Evolutionary conservation across 108 stramenopile genomes (phyloP).

Genomic region (Cyclostephanos tholiformis): DNA sequence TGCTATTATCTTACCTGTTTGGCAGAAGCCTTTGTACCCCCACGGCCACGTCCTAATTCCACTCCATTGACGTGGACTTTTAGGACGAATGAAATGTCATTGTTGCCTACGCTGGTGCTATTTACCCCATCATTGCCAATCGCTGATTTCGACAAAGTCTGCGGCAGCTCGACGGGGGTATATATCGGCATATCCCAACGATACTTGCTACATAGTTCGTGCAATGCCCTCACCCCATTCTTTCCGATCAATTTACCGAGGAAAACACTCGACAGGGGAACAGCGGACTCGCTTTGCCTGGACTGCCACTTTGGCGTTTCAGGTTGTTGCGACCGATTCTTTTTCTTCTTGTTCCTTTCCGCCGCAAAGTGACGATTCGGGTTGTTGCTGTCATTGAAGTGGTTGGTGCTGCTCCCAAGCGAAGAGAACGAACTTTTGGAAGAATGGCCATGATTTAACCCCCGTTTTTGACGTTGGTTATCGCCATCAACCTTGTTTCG

Average conservation of each 20-base stretch:
- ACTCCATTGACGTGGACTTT: constrained; percentile 62
- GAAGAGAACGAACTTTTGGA: constrained; percentile 45
- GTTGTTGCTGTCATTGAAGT: constrained; percentile 4
- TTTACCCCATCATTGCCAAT: not conserved
- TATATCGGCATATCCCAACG: constrained; percentile 50
- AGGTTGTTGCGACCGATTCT: constrained; percentile 34
- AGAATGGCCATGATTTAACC: constrained; percentile 39
- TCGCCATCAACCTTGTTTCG: not conserved
- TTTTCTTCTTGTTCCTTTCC: constrained; percentile 36
- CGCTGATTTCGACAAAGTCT: not conserved
- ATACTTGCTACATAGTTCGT: constrained; percentile 83
- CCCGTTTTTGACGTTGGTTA: constrained; percentile 40
- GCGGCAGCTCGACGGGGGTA: constrained; percentile 13
- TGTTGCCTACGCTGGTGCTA: constrained; percentile 6
- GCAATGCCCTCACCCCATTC: constrained; percentile 73
- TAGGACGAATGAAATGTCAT: constrained; percentile 55
- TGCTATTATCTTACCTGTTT: too few relatives aligned
- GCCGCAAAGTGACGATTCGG: not conserved
- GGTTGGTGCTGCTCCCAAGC: constrained; percentile 19
- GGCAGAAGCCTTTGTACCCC: constrained; percentile 65
- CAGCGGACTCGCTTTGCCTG: constrained; percentile 5
- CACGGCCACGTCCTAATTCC: constrained; percentile 69
- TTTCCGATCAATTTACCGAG: constrained; percentile 68
- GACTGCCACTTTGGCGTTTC: not conserved
- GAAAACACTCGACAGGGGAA: constrained; percentile 16